phyloP scores from a whole-genome alignment of 441 rosid genomes.

The Kokia cookei region DNA sequence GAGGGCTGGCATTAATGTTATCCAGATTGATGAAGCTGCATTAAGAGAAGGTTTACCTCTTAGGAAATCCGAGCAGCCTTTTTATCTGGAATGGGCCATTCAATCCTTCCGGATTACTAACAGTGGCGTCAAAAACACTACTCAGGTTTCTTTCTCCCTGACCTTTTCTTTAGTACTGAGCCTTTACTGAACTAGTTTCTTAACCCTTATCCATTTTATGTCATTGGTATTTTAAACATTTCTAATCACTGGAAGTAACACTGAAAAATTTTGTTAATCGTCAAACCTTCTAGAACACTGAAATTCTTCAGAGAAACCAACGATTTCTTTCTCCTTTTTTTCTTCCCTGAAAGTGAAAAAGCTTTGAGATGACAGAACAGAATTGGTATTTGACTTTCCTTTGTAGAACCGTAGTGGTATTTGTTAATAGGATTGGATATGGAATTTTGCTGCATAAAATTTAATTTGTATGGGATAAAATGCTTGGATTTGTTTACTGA shows the following conservation, averaged over 20 bases:
- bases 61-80: constrained; percentile 88
- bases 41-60: constrained; percentile 90
- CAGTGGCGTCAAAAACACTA: constrained; percentile 71
- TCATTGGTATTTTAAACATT: not conserved
- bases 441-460: not conserved
- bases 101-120: constrained; percentile 98
- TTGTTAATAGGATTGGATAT: not conserved
- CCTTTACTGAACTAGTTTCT: not conserved
- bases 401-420: not conserved
- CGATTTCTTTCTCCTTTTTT: not conserved
- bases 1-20: constrained; percentile 81
- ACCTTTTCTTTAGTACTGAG: not conserved
- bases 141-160: constrained; percentile 52
- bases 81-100: constrained; percentile 97
- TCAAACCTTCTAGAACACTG: not conserved
- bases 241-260: not conserved
- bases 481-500: not conserved
- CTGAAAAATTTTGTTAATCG: not conserved
- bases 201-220: not conserved
- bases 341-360: not conserved
- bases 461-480: not conserved
- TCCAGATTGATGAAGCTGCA: constrained; percentile 96
- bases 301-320: not conserved
- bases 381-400: not conserved
- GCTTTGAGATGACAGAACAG: not conserved